Evolutionary conservation across 2,329 filamentous ascomycete species (phyloP), one percentile per base, ranked within the genome.

Genomic region (Sodiomyces alkalinus): DNA sequence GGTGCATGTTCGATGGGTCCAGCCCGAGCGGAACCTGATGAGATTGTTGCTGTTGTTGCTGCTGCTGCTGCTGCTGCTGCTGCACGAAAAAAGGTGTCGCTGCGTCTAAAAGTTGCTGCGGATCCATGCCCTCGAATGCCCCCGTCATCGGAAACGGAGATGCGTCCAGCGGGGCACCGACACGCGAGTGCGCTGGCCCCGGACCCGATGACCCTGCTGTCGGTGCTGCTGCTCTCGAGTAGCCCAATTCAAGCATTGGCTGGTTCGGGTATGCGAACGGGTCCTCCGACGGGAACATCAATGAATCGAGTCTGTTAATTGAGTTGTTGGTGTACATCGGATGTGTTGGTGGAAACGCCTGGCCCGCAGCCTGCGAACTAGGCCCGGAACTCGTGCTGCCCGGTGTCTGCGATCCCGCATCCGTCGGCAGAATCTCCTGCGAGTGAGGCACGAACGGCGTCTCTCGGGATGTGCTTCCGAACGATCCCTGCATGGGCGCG

Each of bases 181-280:
- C 46, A 28, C 42, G 42, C 35, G 47, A 38, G 18, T 35, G 32
- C 35, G 51, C 39, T 39, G 49, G 37, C 30, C 46, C 45, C n/a
- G 27, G 20, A 5, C 27, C 27, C 11, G 27, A 29, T 3, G 27
- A 21, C 18, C 18, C 26, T 9, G 17, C 13, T n/a, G n/a, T n/a
- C n/a, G n/a, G n/a, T n/a, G n/a, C n/a, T n/a, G n/a, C n/a, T n/a
- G n/a, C n/a, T n/a, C n/a, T n/a, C 16, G 52, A 51, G 39, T 49
- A 56, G 7, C 60, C 60, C 22, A 68, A 57, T 39, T 70, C 61
- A 56, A 77, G 74, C 57, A 78, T 70, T 1, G 78, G 74, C 38
- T 82, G 78, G 42, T 77, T 82, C 0, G 79, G 80, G 42, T 87
- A 90, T 0, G 75, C 77, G 37, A 87, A 78, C 0, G 80, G 79